Conservation (phyloP, 2,329 filamentous ascomycete genomes). For the Lachnellula arida region DNA sequence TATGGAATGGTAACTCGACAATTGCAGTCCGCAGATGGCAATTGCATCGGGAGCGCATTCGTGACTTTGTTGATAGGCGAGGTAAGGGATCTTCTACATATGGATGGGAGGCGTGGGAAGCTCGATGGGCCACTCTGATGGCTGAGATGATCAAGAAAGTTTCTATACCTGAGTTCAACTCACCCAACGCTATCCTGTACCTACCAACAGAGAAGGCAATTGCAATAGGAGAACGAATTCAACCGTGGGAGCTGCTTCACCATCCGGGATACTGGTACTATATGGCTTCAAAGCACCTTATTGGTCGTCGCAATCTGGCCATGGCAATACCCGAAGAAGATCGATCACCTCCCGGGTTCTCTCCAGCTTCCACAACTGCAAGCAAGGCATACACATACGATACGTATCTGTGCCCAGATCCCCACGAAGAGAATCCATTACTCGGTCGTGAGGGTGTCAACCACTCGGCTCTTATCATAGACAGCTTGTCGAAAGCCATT, state of each 20-base stretch:
- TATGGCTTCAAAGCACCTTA: slow-evolving; percentile 52
- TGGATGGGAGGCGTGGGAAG: slow-evolving; percentile 92
- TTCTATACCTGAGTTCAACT: slow-evolving; percentile 46
- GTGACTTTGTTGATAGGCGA: slow-evolving; percentile 73
- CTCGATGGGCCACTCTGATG: slow-evolving; percentile 63
- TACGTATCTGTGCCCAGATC: slow-evolving; percentile 61
- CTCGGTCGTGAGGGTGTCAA: slow-evolving; percentile 44
- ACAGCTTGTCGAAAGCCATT: slow-evolving; percentile 47
- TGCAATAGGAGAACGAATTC: slow-evolving; percentile 49
- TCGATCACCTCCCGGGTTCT: slow-evolving; percentile 45
- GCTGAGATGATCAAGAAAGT: slow-evolving; percentile 54
- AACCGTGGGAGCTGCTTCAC: slow-evolving; percentile 60
- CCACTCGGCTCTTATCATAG: slow-evolving; percentile 51
- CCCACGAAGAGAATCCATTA: slow-evolving; percentile 55
- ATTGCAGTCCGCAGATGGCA: slow-evolving; percentile 77
- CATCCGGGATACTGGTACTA: slow-evolving; percentile 66
- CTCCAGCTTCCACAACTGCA: slow-evolving; percentile 42
- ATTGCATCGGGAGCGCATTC: slow-evolving; percentile 67
- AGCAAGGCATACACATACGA: slow-evolving; percentile 56
- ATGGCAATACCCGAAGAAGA: slow-evolving; percentile 56
- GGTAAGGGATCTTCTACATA: slow-evolving; percentile 86
- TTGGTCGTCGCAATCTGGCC: slow-evolving; percentile 49
- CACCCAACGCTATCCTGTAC: slow-evolving; percentile 42
- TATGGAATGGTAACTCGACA: slow-evolving; percentile 77
- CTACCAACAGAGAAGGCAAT: slow-evolving; percentile 55